A percentile compares a stretch with the other conserved stretches of the same genome.
Conservation (phyloP, 2,329 filamentous ascomycete genomes). For the Cladorrhinum sp. region DNA sequence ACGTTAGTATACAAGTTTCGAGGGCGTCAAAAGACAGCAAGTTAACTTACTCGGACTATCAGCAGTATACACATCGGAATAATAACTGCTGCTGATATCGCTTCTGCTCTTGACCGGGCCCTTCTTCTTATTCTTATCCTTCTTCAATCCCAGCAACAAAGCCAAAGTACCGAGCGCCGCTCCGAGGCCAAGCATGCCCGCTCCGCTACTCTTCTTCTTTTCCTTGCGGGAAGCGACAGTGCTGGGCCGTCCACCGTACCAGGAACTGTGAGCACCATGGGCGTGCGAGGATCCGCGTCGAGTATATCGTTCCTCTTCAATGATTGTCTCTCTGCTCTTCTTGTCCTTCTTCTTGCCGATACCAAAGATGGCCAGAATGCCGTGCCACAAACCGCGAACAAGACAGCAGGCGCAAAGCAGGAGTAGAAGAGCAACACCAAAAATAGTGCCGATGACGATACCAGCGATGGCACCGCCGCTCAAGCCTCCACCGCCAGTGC, state of each 20-base stretch:
- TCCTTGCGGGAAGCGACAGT: slow-evolving; percentile 45
- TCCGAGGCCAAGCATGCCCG: slow-evolving; percentile 52
- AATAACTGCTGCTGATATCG: slow-evolving; percentile 50
- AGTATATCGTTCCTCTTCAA: slow-evolving; percentile 63
- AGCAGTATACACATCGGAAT: slow-evolving; percentile 52
- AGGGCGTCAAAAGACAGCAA: neutral
- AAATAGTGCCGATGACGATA: slow-evolving; percentile 72
- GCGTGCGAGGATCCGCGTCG: slow-evolving; percentile 45
- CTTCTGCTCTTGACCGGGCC: slow-evolving; percentile 42
- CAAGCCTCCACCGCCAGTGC: slow-evolving; percentile 45
- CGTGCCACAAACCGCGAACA: slow-evolving; percentile 59
- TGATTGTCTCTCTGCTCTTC: slow-evolving; percentile 38
- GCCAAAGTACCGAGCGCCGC: slow-evolving; percentile 50
- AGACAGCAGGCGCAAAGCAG: slow-evolving; percentile 75
- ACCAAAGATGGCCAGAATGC: slow-evolving; percentile 58
- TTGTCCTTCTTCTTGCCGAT: slow-evolving; percentile 50
- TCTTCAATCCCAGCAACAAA: slow-evolving; percentile 51
- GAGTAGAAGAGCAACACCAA: slow-evolving; percentile 63
- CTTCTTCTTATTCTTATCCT: slow-evolving; percentile 47
- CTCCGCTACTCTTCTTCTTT: slow-evolving; percentile 44
- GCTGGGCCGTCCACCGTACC: slow-evolving; percentile 47
- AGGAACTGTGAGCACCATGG: slow-evolving; percentile 52
- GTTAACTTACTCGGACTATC: slow-evolving; percentile 50
- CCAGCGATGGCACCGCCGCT: slow-evolving; percentile 74
- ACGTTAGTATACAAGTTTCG: slow-evolving; percentile 21